Evolutionary conservation across 2,329 filamentous ascomycete species (phyloP).

Genomic region (Ascochyta pisi): DNA sequence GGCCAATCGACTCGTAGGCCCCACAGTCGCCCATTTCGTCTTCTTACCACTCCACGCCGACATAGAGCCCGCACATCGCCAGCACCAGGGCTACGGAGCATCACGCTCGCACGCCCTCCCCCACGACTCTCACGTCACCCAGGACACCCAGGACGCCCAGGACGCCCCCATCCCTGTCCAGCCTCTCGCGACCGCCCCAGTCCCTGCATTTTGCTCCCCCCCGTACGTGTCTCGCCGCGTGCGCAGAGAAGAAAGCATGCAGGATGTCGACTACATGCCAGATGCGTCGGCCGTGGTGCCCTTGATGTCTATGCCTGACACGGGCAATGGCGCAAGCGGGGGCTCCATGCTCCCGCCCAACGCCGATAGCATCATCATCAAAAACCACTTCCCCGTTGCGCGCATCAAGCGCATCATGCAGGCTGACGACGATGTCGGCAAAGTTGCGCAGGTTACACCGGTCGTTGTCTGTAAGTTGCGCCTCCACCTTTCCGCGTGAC

Average conservation of each 20-base stretch:
- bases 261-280: slow-evolving; percentile 48
- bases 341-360: slow-evolving; percentile 38
- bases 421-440: slow-evolving; percentile 96
- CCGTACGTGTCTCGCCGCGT: slow-evolving; percentile 40
- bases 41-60: slow-evolving; percentile 51
- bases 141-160: too few relatives aligned
- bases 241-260: slow-evolving; percentile 37
- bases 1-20: slow-evolving; percentile 48
- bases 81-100: slow-evolving; percentile 48
- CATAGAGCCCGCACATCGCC: slow-evolving; percentile 45
- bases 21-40: slow-evolving; percentile 58
- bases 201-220: slow-evolving; percentile 7
- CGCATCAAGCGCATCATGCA: slow-evolving; percentile 99
- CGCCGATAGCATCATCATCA: slow-evolving; percentile 72
- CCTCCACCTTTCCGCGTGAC: neutral
- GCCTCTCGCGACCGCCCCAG: slow-evolving; percentile 27
- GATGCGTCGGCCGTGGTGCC: slow-evolving; percentile 38
- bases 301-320: slow-evolving; percentile 22
- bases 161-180: slow-evolving; percentile 21
- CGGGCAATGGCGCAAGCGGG: slow-evolving; percentile 29
- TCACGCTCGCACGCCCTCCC: slow-evolving; percentile 42
- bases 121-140: slow-evolving; percentile 15
- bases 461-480: slow-evolving; percentile 77
- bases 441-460: slow-evolving; percentile 96
- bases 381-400: slow-evolving; percentile 95